Percentiles rank a stretch among this genome's conserved stretches.
phyloP scores from a whole-genome alignment of 108 stramenopile species.

The Poteriospumella lacustris region DNA sequence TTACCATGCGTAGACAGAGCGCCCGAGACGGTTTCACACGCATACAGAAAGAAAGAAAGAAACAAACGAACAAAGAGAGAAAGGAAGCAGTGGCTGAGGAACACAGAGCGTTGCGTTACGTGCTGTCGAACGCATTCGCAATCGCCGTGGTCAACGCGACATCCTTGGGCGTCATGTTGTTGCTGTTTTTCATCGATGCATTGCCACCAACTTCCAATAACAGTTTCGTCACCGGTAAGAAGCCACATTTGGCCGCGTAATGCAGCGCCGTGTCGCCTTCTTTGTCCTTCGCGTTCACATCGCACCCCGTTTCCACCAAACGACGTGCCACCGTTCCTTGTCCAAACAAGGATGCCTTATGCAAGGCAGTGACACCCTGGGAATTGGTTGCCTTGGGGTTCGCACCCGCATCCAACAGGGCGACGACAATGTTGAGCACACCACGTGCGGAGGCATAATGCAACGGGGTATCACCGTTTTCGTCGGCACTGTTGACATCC shows the following conservation, averaged over 20 bases:
- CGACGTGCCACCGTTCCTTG: slow-evolving; percentile 28
- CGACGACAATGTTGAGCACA: slow-evolving; percentile 34
- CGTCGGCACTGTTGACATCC: slow-evolving; percentile 37
- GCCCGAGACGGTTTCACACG: too few relatives aligned
- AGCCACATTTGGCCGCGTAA: slow-evolving; percentile 23
- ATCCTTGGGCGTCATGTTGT: neutral
- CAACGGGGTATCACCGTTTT: slow-evolving; percentile 33
- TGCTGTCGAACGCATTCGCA: neutral
- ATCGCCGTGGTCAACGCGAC: slow-evolving; percentile 1
- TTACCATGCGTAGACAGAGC: too few relatives aligned
- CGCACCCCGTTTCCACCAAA: slow-evolving; percentile 25
- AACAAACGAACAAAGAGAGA: too few relatives aligned
- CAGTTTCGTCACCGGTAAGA: neutral
- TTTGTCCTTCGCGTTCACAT: slow-evolving; percentile 33
- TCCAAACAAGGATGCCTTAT: slow-evolving; percentile 33
- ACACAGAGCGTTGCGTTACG: too few relatives aligned
- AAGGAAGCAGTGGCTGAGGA: too few relatives aligned
- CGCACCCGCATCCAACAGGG: slow-evolving; percentile 28
- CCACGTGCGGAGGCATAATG: slow-evolving; percentile 38
- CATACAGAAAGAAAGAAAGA: too few relatives aligned
- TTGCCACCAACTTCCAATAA: neutral
- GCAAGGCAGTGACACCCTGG: slow-evolving; percentile 21
- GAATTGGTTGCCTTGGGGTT: slow-evolving; percentile 24
- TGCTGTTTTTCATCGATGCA: neutral
- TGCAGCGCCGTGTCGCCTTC: slow-evolving; percentile 25